Base-by-base conservation (phyloP, 129 eudicot species). In the Escallonia herrerae region DNA sequence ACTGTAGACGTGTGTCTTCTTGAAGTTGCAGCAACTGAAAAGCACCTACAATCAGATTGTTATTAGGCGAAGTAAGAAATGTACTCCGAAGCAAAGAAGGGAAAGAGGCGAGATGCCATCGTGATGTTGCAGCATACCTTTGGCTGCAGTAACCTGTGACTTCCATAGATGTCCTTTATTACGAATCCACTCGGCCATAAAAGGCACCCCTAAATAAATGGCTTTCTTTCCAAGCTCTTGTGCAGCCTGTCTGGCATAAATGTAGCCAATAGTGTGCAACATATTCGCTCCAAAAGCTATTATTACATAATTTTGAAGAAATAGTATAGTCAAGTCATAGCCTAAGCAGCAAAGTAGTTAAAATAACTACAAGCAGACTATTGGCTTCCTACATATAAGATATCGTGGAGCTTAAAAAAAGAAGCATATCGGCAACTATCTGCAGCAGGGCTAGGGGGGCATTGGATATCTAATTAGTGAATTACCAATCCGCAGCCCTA, bases 181-280 rank as follows among this genome's bases (percentile, higher is more conserved):
- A 15, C 97, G 82, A 53, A 94, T 95, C 99, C 97, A 94, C 74
- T 94, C 99, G 8, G 99, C 95, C 85, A 94, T 58, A 62, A 94
- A 94, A 39, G 99, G 99, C 63, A 94, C 93, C 4, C 99, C 99
- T 11, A 94, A 81, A 74, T 89, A 94, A 12, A 86, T 68, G 3
- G 95, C 91, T 71, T 89, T 94, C 81, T 94, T 94, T 67, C 99
- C 99, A 3, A 94, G 99, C 83, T 94, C 95, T 67, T 72, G 94
- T 61, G 97, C 97, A 57, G 97, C 95, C 62, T 86, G 95, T 68
- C 99, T 82, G 72, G 86, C 84, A 66, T 94, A 94, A 74, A 94
- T 81, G 81, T 94, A 94, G 51, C 99, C 99, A 68, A 94, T 94
- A 1, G 97, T 94, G 69, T 82, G 80, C 70, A 94, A 67, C 12